Base-by-base conservation (phyloP, 2,329 filamentous ascomycete species). In the Mollisiaceae sp. region DNA sequence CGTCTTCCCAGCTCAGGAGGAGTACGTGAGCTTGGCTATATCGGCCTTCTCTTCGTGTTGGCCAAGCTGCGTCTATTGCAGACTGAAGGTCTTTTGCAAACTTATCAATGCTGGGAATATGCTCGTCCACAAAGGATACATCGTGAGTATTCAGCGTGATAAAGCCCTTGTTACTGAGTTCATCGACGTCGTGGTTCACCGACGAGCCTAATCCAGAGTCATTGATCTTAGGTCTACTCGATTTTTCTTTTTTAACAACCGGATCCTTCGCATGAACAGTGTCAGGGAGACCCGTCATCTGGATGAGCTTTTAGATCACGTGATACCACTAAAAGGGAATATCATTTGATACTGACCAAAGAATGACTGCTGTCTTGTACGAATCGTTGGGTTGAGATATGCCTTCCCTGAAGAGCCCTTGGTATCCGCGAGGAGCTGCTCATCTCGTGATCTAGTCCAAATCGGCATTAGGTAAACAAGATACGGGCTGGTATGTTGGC, bases 41-140 rank as follows among this genome's bases (percentile, higher is more conserved):
- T 39, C 54, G 52, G 41, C 35, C 41, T 50, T 39, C 35, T 3
- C 38, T 45, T n/a, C 52, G 35, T 8, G 43, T 62, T 8, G 66
- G 63, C 63, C 66, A 65, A 4, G 60, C 61, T 24, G 58, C 52
- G 56, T 62, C 39, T 24, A 66, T 63, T 8, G 65, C 62, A n/a
- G 15, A 14, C 54, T 64, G 52, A 12, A 66, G 58, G 20, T 68
- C 62, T 39, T 50, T 36, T 11, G 45, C 62, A 14, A 67, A 59
- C 20, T 35, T 18, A n/a, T 67, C 54, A 22, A 67, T 64, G 1
- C 39, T 52, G 1, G 65, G 45, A 2, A 67, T 41, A 14, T 62
- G 58, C 14, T 60, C 43, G 11, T 61, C 61, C 2, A 43, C 50
- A 18, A 64, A 58, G 5, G 52, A 35, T 1, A 56, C 43, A 43